Evolutionary conservation across 306 rosid species (phyloP).

Genomic region (Coriaria nepalensis): DNA sequence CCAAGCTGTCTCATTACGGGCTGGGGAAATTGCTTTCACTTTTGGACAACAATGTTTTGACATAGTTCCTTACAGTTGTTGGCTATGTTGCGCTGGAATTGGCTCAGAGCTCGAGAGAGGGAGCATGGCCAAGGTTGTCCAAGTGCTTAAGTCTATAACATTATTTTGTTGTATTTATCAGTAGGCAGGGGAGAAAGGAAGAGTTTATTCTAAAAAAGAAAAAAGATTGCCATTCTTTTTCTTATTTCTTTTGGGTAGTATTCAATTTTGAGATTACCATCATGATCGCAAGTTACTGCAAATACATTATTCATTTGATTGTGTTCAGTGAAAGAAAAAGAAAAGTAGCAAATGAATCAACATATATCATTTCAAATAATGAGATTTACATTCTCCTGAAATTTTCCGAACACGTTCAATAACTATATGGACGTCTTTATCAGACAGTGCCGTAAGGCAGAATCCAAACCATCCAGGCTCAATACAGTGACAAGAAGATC

Average conservation of each 20-base stretch:
- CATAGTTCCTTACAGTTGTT: conserved; percentile 70
- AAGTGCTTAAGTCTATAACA: conserved; percentile 72
- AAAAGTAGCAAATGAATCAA: too few relatives aligned
- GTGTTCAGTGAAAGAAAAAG: too few relatives aligned
- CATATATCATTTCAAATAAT: conserved; percentile 18
- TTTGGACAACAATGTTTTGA: conserved; percentile 62
- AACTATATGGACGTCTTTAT: conserved; percentile 55
- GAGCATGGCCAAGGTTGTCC: conserved; percentile 96
- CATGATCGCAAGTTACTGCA: too few relatives aligned
- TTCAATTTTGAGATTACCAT: too few relatives aligned
- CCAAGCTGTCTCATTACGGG: conserved; percentile 86
- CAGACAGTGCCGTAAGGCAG: conserved; percentile 53
- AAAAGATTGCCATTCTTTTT: too few relatives aligned
- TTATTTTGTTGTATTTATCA: too few relatives aligned
- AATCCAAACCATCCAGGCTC: conserved; percentile 91
- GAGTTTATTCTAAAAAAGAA: too few relatives aligned
- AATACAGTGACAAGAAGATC: conserved; percentile 72
- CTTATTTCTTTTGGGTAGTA: too few relatives aligned
- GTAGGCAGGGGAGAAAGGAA: too few relatives aligned
- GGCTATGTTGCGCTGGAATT: conserved; percentile 97
- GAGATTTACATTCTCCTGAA: neutral
- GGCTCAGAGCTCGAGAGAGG: conserved; percentile 84
- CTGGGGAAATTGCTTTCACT: conserved; percentile 81
- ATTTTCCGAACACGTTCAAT: conserved; percentile 61
- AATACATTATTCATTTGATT: too few relatives aligned